Evolutionary conservation across 2,329 filamentous ascomycete species (phyloP).

Genomic region (Gliomastix tumulicola): DNA sequence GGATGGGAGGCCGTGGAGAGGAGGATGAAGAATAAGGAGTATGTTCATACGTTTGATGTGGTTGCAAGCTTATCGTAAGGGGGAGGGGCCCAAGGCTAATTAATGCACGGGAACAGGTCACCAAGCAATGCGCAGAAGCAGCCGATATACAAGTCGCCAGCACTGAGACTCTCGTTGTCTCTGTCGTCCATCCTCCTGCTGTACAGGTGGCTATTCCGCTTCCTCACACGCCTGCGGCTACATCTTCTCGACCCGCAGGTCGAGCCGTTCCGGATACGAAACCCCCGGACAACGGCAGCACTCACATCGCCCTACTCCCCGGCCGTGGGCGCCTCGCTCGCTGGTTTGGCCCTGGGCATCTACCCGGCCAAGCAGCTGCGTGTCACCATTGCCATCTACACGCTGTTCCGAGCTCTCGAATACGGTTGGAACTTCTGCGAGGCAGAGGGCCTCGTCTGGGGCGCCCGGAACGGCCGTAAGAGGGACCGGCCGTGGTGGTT

Average conservation of each 20-base stretch:
- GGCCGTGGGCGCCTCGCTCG: constrained; percentile 82
- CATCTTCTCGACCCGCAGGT: constrained; percentile 78
- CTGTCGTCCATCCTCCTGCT: constrained; percentile 81
- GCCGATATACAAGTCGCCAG: constrained; percentile 56
- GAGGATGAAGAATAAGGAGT: constrained; percentile 40
- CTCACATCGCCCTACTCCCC: constrained; percentile 81
- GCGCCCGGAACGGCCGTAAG: constrained; percentile 42
- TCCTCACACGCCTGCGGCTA: constrained; percentile 72
- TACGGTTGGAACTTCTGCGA: constrained; percentile 81
- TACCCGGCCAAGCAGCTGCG: constrained; percentile 61
- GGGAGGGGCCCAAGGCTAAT: too few relatives aligned
- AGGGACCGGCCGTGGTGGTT: constrained; percentile 73
- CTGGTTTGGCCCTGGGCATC: constrained; percentile 75
- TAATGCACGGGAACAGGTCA: constrained; percentile 9
- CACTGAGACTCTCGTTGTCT: constrained; percentile 72
- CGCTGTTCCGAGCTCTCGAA: constrained; percentile 74
- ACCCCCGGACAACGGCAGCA: constrained; percentile 66
- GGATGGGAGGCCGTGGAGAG: constrained; percentile 47
- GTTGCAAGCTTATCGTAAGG: neutral
- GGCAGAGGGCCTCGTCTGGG: constrained; percentile 63
- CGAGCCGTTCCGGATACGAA: constrained; percentile 72
- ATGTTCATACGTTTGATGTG: constrained; percentile 20
- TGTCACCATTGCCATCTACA: constrained; percentile 74
- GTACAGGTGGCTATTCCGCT: constrained; percentile 84
- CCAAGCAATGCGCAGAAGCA: constrained; percentile 33